A percentile compares a stretch with the other conserved stretches of the same genome.
phyloP scores from a whole-genome alignment of 768 basidiomycete species.

The Phanerochaete sordida region DNA sequence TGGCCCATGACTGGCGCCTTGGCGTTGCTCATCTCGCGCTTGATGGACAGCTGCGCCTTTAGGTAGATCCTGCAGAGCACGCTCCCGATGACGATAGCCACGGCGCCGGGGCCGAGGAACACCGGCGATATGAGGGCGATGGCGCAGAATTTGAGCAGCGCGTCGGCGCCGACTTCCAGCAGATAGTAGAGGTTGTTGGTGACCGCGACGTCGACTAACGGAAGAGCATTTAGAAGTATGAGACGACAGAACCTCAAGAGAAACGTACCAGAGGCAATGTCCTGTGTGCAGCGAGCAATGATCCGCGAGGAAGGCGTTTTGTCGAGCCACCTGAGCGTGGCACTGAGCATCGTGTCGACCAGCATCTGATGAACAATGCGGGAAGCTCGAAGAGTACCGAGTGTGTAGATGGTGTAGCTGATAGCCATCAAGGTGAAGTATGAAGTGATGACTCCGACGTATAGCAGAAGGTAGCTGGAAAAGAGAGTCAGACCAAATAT shows the following conservation, averaged over 20 bases:
- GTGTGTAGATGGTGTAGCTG: too few species aligned
- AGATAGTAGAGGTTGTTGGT: too few species aligned
- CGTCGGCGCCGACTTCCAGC: too few species aligned
- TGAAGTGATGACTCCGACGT: conserved; percentile 17
- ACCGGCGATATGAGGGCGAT: conserved; percentile 32
- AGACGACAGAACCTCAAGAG: background rate
- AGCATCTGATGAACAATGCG: conserved; percentile 49
- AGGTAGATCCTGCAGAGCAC: conserved; percentile 44
- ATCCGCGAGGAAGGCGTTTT: conserved; percentile 31
- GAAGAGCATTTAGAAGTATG: too few species aligned
- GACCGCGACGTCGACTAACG: too few species aligned
- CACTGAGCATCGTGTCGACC: conserved; percentile 49
- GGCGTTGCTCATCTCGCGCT: conserved; percentile 46
- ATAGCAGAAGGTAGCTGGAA: conserved; percentile 48
- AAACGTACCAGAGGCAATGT: conserved; percentile 25
- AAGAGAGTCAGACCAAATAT: background rate
- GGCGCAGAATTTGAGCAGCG: conserved; percentile 27
- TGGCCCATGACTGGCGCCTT: conserved; percentile 42
- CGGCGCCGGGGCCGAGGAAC: conserved; percentile 34
- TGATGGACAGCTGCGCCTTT: conserved; percentile 49
- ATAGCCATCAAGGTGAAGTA: background rate
- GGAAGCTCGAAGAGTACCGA: conserved; percentile 46
- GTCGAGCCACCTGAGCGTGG: conserved; percentile 47
- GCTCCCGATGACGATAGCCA: conserved; percentile 32
- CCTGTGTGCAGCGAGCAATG: conserved; percentile 29